Conservation (phyloP, 225 moss, liverwort and hornwort species). For the Polytrichum commune region DNA sequence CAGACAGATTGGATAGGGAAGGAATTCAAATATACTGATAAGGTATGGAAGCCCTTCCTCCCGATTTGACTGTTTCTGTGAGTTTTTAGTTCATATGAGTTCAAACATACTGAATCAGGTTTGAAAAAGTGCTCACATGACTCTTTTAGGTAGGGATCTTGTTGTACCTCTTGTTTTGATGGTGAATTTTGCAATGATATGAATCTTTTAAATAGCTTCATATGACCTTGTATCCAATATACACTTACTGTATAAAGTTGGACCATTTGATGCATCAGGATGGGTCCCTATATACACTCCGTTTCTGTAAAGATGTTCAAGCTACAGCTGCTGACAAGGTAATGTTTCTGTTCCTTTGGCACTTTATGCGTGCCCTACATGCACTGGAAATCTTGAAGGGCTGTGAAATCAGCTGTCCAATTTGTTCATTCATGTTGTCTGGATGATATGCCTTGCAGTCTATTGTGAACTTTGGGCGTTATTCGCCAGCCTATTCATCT, state of each 20-base stretch:
- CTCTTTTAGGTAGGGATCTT: no score
- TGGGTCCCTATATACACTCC: slow-evolving; percentile 43
- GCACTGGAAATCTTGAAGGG: not conserved
- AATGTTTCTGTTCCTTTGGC: not conserved
- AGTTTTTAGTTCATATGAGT: no score
- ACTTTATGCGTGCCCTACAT: slow-evolving; percentile 4
- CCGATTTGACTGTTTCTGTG: not conserved
- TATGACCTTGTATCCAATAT: no score
- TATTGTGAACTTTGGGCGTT: slow-evolving; percentile 40
- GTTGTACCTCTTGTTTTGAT: not conserved
- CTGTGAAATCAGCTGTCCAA: no score
- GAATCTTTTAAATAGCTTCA: no score
- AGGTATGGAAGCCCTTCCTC: slow-evolving; percentile 19
- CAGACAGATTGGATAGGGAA: slow-evolving; percentile 53
- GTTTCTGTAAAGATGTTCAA: slow-evolving; percentile 90
- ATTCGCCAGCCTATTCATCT: slow-evolving; percentile 34
- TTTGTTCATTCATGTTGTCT: no score
- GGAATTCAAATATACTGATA: slow-evolving; percentile 9
- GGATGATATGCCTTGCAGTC: slow-evolving; percentile 28
- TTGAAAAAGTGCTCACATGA: no score
- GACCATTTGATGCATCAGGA: slow-evolving; percentile 33
- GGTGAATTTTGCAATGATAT: no score
- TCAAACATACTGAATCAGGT: no score
- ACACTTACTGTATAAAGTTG: not conserved
- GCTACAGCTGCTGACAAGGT: slow-evolving; percentile 43